Conservation (phyloP, 345 rosid species). For the Cochlearia excelsa region DNA sequence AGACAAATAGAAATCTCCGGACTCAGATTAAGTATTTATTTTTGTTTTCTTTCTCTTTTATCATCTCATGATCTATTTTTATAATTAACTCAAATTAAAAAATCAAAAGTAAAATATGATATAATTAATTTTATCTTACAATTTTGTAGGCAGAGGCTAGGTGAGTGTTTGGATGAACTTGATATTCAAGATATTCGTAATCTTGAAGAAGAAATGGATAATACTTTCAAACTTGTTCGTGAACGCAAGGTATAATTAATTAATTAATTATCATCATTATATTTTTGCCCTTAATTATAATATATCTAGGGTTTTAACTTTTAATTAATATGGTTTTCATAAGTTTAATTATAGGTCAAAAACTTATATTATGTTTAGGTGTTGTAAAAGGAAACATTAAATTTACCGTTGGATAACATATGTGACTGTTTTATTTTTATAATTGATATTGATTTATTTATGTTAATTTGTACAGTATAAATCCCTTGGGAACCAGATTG, state of each 20-base stretch:
- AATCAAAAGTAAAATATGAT: too few relatives aligned
- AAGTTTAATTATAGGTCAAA: too few relatives aligned
- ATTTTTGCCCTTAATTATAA: too few relatives aligned
- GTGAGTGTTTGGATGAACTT: constrained; percentile 57
- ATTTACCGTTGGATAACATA: neutral
- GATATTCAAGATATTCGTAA: constrained; percentile 42
- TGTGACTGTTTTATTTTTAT: neutral
- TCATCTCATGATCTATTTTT: too few relatives aligned
- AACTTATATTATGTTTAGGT: too few relatives aligned
- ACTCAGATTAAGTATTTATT: constrained; percentile 57
- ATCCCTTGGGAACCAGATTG: constrained; percentile 50
- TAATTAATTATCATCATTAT: too few relatives aligned
- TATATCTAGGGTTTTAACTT: too few relatives aligned
- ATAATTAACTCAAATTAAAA: too few relatives aligned
- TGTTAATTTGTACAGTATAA: constrained; percentile 37
- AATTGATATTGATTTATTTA: neutral
- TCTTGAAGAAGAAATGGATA: constrained; percentile 61
- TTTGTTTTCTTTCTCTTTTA: neutral
- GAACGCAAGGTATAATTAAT: constrained; percentile 51
- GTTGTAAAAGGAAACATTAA: neutral
- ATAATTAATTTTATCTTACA: neutral
- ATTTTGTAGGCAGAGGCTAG: constrained; percentile 56
- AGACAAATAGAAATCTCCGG: constrained; percentile 54
- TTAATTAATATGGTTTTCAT: too few relatives aligned
- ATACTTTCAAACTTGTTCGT: constrained; percentile 47